These are phyloP conservation scores for Aspergillus udagawae DNA, from an alignment of 2,329 filamentous ascomycete genomes.

Conservation along the genomic window DNA sequence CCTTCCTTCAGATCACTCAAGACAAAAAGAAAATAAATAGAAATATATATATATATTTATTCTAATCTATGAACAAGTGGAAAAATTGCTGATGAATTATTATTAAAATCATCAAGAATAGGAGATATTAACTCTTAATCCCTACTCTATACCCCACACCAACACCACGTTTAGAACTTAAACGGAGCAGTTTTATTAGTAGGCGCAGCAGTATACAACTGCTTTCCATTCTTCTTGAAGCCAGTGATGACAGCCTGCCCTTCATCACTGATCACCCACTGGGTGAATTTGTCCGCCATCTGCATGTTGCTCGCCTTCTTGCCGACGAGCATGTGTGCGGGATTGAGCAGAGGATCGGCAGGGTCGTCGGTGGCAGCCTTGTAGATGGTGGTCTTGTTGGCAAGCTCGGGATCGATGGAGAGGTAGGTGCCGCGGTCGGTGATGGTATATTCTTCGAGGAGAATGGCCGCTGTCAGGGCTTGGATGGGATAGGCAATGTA, in stretches of 20 bases:
- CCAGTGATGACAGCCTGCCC: conserved; percentile 35
- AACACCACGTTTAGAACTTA: not conserved
- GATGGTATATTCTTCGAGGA: conserved; percentile 45
- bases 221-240: conserved; percentile 38
- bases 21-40: too few species aligned
- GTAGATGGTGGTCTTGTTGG: conserved; percentile 31
- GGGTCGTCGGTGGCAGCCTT: conserved; percentile 31
- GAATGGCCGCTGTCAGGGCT: conserved; percentile 41
- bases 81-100: too few species aligned
- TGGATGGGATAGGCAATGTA: conserved; percentile 46
- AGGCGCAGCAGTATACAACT: conserved; percentile 38
- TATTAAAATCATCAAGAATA: too few species aligned
- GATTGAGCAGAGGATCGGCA: conserved; percentile 41
- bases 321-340: conserved; percentile 42
- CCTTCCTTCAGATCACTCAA: too few species aligned
- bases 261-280: conserved; percentile 36
- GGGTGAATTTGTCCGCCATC: conserved; percentile 35
- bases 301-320: conserved; percentile 31
- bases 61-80: too few species aligned
- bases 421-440: conserved; percentile 47
- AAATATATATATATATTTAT: too few species aligned
- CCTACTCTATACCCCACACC: too few species aligned
- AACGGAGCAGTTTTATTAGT: conserved; percentile 10
- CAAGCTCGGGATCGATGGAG: conserved; percentile 31
- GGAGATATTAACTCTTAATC: not conserved